Base-by-base conservation (phyloP, 768 basidiomycete genomes). In the Boletus reticulatus region DNA sequence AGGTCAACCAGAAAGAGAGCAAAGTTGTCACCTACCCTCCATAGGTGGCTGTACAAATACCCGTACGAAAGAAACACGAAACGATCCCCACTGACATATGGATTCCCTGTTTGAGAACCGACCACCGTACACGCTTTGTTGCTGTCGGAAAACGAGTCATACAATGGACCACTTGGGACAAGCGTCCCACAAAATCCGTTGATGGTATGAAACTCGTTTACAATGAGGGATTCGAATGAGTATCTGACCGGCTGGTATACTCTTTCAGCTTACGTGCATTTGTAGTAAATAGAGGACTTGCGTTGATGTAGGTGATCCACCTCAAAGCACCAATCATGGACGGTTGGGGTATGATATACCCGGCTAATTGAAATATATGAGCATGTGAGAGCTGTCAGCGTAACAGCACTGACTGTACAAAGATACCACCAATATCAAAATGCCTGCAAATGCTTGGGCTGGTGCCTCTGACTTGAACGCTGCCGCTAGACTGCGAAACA, bases 71-170 rank as follows among this genome's bases (percentile, higher is more conserved):
- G 45, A 50, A 63, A 10, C 62, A 83, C 69, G 67, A 84, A 96
- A 3, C 59, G 59, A 34, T 79, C 77, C 5, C 93, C 92, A 24
- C 78, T 64, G 37, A 94, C 91, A 14, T 61, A 69, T n/a, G 68
- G 65, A 50, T 84, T 76, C 1, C 91, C 92, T 0, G 85, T 60
- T 4, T 78, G 63, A 3, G 86, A 78, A 6, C 93, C 92, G 8
- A 85, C 76, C 0, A 85, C 79, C 3, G 88, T 79, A 67, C 93
- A 95, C 2, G 87, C 86, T 71, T 92, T 92, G 65, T 93, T 90
- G 1, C 61, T 68, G 16, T 86, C 59, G 4, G 76, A 68, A 39
- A 86, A 67, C 19, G 74, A 73, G 59, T 80, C 80, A 58, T 90
- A 90, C 1, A 82, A 82, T 0, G 85, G 73, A 0, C 88, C 87